Conservation (phyloP, 345 rosid genomes). For the Jatropha curcas region DNA sequence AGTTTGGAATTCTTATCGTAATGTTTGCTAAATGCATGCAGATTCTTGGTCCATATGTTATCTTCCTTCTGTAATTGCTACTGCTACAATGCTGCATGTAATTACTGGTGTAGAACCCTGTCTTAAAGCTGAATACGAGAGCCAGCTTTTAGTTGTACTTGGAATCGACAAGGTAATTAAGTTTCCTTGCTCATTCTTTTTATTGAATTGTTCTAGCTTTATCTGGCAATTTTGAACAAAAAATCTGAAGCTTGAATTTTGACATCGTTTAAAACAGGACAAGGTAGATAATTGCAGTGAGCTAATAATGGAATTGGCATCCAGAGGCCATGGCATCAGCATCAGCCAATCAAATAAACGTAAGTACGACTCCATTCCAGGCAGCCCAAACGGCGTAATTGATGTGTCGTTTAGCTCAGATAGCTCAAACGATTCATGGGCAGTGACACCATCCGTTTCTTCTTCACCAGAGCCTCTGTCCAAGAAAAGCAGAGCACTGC, state of each 20-base stretch:
- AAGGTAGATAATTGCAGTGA: slow-evolving; percentile 50
- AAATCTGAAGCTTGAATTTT: not conserved
- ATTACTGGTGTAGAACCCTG: slow-evolving; percentile 57
- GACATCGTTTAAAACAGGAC: slow-evolving; percentile 47
- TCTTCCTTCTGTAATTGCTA: slow-evolving; percentile 79
- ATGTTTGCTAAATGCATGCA: slow-evolving; percentile 25
- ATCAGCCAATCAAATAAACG: slow-evolving; percentile 49
- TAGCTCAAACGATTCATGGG: slow-evolving; percentile 55
- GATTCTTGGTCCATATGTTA: slow-evolving; percentile 67
- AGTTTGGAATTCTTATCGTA: not conserved
- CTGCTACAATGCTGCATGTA: slow-evolving; percentile 80
- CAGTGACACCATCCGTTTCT: slow-evolving; percentile 44
- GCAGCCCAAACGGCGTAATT: slow-evolving; percentile 71
- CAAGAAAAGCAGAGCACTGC: slow-evolving; percentile 45
- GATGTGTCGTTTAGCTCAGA: slow-evolving; percentile 60
- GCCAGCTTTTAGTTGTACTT: slow-evolving; percentile 58
- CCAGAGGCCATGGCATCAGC: slow-evolving; percentile 11
- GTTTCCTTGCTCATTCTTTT: not conserved
- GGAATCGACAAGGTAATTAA: slow-evolving; percentile 62
- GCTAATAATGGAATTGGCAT: slow-evolving; percentile 44
- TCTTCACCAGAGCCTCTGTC: slow-evolving; percentile 58
- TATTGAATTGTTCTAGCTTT: not conserved
- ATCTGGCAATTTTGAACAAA: slow-evolving; percentile 8
- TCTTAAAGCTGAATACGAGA: slow-evolving; percentile 47
- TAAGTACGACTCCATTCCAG: slow-evolving; percentile 49